Percentiles rank a stretch among this genome's conserved stretches.
Evolutionary conservation across 192 early-diverging fungal species (phyloP).

Genomic region (Coemansia aciculifera): DNA sequence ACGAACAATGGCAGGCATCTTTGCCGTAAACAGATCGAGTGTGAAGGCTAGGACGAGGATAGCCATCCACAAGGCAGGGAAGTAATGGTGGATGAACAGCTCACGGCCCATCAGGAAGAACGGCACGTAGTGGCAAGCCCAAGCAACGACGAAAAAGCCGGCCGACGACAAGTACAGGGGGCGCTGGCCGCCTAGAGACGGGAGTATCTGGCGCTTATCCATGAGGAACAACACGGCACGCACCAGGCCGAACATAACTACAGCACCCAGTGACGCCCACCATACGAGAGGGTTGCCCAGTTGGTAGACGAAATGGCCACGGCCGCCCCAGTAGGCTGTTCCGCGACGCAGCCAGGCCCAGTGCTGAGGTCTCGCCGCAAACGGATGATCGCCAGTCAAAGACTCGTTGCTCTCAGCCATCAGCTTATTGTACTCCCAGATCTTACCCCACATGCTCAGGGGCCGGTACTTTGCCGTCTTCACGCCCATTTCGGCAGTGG

Average conservation of each 20-base stretch:
- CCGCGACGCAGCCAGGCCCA: constrained; percentile 89
- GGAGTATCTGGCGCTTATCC: constrained; percentile 59
- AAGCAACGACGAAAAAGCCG: constrained; percentile 73
- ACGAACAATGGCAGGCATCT: constrained; percentile 53
- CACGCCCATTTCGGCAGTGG: constrained; percentile 48
- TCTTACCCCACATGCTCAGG: constrained; percentile 76
- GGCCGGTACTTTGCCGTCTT: constrained; percentile 57
- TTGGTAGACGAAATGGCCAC: constrained; percentile 78
- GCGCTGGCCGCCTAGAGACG: constrained; percentile 40
- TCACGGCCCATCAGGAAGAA: constrained; percentile 91
- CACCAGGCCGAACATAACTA: constrained; percentile 60
- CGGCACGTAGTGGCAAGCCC: constrained; percentile 82
- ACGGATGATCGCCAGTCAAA: constrained; percentile 86
- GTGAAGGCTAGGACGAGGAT: constrained; percentile 73
- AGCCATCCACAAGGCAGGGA: constrained; percentile 90
- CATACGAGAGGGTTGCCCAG: constrained; percentile 89
- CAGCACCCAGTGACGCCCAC: constrained; percentile 66
- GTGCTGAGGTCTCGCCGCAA: constrained; percentile 83
- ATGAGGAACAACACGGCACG: constrained; percentile 54
- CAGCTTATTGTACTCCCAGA: constrained; percentile 77
- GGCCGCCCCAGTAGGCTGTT: constrained; percentile 85
- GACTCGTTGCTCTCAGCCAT: constrained; percentile 89
- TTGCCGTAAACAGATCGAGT: constrained; percentile 71
- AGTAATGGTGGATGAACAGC: constrained; percentile 92
- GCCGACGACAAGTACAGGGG: constrained; percentile 57